Evolutionary conservation across 768 basidiomycete genomes (phyloP).

Genomic region (Lactarius hengduanensis): DNA sequence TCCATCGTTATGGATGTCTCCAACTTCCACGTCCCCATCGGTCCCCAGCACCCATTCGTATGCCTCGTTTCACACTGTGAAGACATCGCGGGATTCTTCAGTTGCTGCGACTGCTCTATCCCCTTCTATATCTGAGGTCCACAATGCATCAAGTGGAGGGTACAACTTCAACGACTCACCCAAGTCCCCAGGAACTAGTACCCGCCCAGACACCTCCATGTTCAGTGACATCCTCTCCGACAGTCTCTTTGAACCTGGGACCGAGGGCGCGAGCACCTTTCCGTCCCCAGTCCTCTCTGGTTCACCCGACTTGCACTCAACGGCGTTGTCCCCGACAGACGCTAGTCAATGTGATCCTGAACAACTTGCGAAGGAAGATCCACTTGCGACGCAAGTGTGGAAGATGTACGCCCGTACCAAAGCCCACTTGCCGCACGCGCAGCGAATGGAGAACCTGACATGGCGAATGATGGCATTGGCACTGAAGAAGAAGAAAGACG

Average conservation of each 20-base stretch:
- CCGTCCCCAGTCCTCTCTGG: constrained; percentile 66
- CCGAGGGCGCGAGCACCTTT: constrained; percentile 49
- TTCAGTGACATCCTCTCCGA: constrained; percentile 52
- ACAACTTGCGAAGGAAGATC: constrained; percentile 77
- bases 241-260: constrained; percentile 57
- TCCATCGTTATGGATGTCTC: constrained; percentile 85
- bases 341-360: constrained; percentile 49
- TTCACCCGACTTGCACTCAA: constrained; percentile 62
- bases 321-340: constrained; percentile 42
- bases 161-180: constrained; percentile 18
- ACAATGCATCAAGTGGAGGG: constrained; percentile 29
- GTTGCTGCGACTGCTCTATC: constrained; percentile 28
- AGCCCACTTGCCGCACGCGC: constrained; percentile 85
- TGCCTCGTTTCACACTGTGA: constrained; percentile 27
- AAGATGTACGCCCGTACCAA: constrained; percentile 92
- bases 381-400: constrained; percentile 95
- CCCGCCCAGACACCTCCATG: constrained; percentile 36
- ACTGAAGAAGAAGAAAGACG: constrained; percentile 83
- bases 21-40: constrained; percentile 50
- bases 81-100: constrained; percentile 22
- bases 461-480: constrained; percentile 99
- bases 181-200: constrained; percentile 7
- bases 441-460: constrained; percentile 96
- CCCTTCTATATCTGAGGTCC: constrained; percentile 34
- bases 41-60: constrained; percentile 39